phyloP scores from a whole-genome alignment of 2,329 filamentous ascomycete species.

The Sphaerostilbella broomeana region DNA sequence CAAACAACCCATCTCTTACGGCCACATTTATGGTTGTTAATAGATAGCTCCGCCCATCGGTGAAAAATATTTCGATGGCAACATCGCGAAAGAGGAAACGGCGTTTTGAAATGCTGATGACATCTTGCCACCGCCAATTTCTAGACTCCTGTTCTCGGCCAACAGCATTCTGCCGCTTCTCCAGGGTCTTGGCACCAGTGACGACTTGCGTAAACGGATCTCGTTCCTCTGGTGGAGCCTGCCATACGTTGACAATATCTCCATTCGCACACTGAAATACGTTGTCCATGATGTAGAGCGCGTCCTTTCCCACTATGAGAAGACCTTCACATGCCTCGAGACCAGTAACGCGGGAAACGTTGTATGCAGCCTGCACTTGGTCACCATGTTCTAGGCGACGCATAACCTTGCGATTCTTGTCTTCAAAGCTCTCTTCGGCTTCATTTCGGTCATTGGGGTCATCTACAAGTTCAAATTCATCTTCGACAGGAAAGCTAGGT shows the following conservation, averaged over 20 bases:
- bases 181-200: constrained; percentile 55
- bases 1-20: constrained; percentile 73
- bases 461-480: constrained; percentile 93
- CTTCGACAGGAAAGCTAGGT: constrained; percentile 50
- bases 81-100: constrained; percentile 94
- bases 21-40: constrained; percentile 72
- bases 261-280: constrained; percentile 93
- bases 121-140: constrained; percentile 89
- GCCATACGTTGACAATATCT: constrained; percentile 94
- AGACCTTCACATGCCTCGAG: constrained; percentile 91
- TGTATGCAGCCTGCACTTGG: constrained; percentile 87
- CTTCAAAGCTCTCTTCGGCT: constrained; percentile 71
- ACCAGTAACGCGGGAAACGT: constrained; percentile 89
- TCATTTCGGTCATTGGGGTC: constrained; percentile 82
- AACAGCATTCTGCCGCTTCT: constrained; percentile 53
- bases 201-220: constrained; percentile 96
- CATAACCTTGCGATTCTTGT: constrained; percentile 98
- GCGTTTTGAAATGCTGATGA: constrained; percentile 92
- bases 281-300: constrained; percentile 90
- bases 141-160: constrained; percentile 69
- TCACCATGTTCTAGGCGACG: constrained; percentile 84
- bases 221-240: constrained; percentile 84
- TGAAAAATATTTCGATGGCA: constrained; percentile 95
- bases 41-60: constrained; percentile 90
- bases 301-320: constrained; percentile 85